Evolutionary conservation across 2,329 filamentous ascomycete species (phyloP).

Genomic region (Penicillium digitatum): DNA sequence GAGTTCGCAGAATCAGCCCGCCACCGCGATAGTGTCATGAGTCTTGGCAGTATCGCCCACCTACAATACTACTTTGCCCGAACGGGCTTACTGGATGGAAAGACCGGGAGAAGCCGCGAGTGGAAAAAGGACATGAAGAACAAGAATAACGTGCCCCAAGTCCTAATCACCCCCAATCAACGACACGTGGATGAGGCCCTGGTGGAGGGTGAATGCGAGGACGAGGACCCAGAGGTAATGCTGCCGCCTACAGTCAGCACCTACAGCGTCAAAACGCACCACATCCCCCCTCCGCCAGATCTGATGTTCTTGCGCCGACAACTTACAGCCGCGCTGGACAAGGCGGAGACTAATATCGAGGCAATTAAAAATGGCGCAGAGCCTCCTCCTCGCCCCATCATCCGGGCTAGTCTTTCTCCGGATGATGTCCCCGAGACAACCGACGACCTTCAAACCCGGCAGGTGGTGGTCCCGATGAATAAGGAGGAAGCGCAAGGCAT

Average conservation of each 20-base stretch:
- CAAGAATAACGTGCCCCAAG: constrained; percentile 38
- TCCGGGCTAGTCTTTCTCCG: constrained; percentile 32
- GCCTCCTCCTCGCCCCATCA: constrained; percentile 28
- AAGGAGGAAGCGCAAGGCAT: constrained; percentile 89
- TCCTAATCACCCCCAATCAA: constrained; percentile 40
- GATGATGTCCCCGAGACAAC: constrained; percentile 35
- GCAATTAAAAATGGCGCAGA: constrained; percentile 36
- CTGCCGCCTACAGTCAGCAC: constrained; percentile 96
- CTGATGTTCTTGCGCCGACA: constrained; percentile 71
- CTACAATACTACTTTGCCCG: constrained; percentile 97
- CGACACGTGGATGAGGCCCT: constrained; percentile 43
- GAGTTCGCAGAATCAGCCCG: constrained; percentile 87
- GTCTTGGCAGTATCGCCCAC: constrained; percentile 91
- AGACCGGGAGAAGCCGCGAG: constrained; percentile 78
- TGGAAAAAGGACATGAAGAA: constrained; percentile 52
- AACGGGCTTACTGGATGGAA: constrained; percentile 88
- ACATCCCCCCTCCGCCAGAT: constrained; percentile 78
- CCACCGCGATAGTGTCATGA: constrained; percentile 91
- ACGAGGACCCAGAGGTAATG: constrained; percentile 67
- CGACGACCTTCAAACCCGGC: constrained; percentile 37
- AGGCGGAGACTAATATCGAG: constrained; percentile 64
- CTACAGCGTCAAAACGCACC: constrained; percentile 79
- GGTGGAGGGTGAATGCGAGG: constrained; percentile 45
- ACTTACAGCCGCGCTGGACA: constrained; percentile 63
- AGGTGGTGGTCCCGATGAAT: constrained; percentile 48